A percentile compares a stretch with the other conserved stretches of the same genome.
Conservation (phyloP, 2,329 filamentous ascomycete genomes). For the Cytospora leucostoma region DNA sequence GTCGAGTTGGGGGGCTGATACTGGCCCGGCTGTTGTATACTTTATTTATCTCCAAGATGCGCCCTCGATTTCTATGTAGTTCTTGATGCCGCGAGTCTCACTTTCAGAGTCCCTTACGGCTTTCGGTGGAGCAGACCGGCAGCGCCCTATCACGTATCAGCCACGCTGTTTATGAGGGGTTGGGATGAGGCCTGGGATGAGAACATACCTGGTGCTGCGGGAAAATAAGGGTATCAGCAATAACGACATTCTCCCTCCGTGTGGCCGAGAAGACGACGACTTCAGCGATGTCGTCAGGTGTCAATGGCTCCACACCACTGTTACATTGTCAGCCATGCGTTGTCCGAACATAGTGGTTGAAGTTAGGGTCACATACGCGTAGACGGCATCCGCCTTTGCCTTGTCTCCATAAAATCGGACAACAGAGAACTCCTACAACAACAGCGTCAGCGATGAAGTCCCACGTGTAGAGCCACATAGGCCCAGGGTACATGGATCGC, state of each 20-base stretch:
- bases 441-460: constrained; percentile 15
- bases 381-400: constrained; percentile 85
- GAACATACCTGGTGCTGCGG: constrained; percentile 81
- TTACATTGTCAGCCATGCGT: constrained; percentile 17
- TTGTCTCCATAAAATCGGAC: constrained; percentile 89
- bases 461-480: background rate
- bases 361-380: constrained; percentile 60
- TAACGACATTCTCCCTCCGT: constrained; percentile 83
- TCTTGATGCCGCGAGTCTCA: background rate
- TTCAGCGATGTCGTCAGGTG: constrained; percentile 88
- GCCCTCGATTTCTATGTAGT: background rate
- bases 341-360: background rate
- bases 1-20: no score
- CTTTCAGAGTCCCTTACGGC: constrained; percentile 2
- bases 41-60: background rate
- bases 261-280: constrained; percentile 83
- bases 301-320: constrained; percentile 78
- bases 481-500: background rate
- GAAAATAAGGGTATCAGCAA: constrained; percentile 85
- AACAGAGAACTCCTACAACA: constrained; percentile 74
- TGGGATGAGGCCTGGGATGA: background rate
- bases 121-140: constrained; percentile 25
- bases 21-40: background rate
- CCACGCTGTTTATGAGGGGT: background rate
- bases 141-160: constrained; percentile 22